phyloP scores from a whole-genome alignment of 371 early-diverging fungal species.

The Mucor racemosus region DNA sequence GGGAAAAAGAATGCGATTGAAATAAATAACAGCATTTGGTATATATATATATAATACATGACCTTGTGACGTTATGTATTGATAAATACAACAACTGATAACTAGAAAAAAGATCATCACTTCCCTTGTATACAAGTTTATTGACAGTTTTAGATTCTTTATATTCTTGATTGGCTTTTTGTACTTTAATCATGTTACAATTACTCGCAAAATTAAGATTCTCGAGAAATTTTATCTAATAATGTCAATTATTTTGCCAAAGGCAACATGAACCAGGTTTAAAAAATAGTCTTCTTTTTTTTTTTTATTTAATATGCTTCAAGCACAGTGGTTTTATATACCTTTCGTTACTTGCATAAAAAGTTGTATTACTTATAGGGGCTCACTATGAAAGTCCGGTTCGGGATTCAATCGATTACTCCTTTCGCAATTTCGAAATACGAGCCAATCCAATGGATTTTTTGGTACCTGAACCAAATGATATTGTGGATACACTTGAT shows the following conservation, averaged over 20 bases:
- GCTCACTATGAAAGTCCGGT: not conserved
- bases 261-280: no score
- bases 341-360: not conserved
- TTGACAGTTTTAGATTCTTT: not conserved
- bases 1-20: not conserved
- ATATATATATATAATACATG: not conserved
- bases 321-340: no score
- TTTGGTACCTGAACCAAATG: no score
- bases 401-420: constrained; percentile 1
- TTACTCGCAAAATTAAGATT: not conserved
- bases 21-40: not conserved
- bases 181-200: not conserved
- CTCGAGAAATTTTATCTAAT: not conserved
- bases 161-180: no score
- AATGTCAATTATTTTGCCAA: not conserved
- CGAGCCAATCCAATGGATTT: no score
- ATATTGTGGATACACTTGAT: no score
- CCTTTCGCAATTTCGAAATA: not conserved
- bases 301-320: no score
- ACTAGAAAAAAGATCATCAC: not conserved
- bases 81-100: constrained; percentile 5
- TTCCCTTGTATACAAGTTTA: not conserved
- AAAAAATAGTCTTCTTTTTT: no score
- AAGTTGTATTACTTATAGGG: not conserved
- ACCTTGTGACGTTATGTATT: constrained; percentile 8